Evolutionary conservation across 257 asterid species (phyloP).

Genomic region (Jacaranda mimosifolia): DNA sequence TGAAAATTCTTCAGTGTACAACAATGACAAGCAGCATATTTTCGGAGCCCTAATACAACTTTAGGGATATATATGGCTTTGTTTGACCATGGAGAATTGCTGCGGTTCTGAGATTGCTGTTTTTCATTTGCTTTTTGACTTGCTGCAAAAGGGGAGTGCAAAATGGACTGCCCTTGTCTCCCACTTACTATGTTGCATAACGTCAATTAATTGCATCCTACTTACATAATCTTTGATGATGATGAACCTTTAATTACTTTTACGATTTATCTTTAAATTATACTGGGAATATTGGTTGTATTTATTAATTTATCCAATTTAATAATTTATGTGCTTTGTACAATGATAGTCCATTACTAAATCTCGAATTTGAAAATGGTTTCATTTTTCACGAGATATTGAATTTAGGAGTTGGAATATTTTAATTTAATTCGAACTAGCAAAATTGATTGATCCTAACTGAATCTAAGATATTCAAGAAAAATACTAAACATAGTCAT

Average conservation of each 20-base stretch:
- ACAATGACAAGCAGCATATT: neutral
- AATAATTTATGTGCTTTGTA: too few relatives aligned
- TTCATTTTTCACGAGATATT: too few relatives aligned
- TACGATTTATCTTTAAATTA: too few relatives aligned
- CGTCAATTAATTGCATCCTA: constrained; percentile 4
- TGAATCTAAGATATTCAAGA: too few relatives aligned
- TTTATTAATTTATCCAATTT: too few relatives aligned
- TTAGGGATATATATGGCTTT: neutral
- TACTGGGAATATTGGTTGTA: too few relatives aligned
- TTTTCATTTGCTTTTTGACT: constrained; percentile 31
- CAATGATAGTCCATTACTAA: too few relatives aligned
- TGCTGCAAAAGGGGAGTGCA: constrained; percentile 37
- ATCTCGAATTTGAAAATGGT: too few relatives aligned
- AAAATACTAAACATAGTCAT: too few relatives aligned
- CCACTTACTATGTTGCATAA: constrained; percentile 13
- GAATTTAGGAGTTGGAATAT: too few relatives aligned
- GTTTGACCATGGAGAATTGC: constrained; percentile 25
- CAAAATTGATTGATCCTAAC: too few relatives aligned
- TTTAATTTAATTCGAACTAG: too few relatives aligned
- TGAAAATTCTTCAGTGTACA: neutral
- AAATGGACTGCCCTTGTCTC: constrained; percentile 26
- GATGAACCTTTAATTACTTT: neutral
- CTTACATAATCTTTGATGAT: neutral
- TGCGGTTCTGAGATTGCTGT: neutral
- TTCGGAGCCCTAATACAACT: neutral